These are phyloP conservation scores for Akanthomyces muscarius DNA, from an alignment of 2,329 filamentous ascomycete species.

Conservation along the genomic window DNA sequence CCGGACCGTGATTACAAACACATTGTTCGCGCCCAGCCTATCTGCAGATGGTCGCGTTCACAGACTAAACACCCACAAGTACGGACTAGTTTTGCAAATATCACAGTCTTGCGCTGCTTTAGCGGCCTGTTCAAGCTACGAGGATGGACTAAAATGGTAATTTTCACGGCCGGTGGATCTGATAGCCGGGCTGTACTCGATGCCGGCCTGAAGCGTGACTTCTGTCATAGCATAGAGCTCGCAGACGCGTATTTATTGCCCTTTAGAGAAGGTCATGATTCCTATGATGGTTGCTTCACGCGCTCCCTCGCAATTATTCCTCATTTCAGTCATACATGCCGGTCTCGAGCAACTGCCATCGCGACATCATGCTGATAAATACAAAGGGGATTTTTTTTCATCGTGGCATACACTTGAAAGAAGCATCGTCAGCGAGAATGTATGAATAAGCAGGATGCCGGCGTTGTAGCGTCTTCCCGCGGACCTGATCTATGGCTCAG, in stretches of 20 bases:
- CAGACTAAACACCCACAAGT: background rate
- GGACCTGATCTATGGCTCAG: no score
- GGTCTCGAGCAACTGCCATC: background rate
- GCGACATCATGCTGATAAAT: background rate
- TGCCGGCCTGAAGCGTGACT: no score
- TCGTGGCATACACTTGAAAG: no score
- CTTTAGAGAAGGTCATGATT: background rate
- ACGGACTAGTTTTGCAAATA: background rate
- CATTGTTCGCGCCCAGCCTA: no score
- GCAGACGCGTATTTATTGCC: slow-evolving; percentile 1
- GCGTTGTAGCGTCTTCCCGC: no score
- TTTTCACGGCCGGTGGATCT: background rate
- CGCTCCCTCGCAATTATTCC: background rate
- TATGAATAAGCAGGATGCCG: no score
- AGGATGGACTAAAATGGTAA: background rate
- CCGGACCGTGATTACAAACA: no score
- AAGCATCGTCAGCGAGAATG: no score
- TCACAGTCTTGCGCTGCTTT: background rate
- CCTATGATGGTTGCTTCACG: no score
- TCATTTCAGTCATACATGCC: background rate
- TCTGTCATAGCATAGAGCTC: background rate
- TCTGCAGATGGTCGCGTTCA: no score
- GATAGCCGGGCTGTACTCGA: no score
- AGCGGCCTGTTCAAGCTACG: no score
- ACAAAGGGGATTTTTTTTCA: background rate